These are phyloP conservation scores for Sporobolomyces phaffii DNA, from an alignment of 768 basidiomycete genomes.

Conservation along the genomic window DNA sequence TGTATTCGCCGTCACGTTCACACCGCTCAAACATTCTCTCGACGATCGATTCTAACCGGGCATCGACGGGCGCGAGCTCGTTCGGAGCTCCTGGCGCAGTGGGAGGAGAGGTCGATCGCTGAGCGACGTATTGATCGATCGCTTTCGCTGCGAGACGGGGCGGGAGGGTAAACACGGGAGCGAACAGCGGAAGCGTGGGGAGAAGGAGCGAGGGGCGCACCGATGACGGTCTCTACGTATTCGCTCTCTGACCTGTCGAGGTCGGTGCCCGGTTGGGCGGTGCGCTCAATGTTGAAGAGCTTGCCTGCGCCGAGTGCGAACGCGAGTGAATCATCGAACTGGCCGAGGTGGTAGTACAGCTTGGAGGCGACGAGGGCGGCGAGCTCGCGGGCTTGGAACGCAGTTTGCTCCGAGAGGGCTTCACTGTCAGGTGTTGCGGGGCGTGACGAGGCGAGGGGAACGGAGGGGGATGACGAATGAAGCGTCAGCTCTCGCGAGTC, in stretches of 20 bases:
- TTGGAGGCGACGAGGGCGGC: constrained; percentile 94
- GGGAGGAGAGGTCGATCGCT: constrained; percentile 49
- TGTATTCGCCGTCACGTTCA: constrained; percentile 80
- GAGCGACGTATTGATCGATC: constrained; percentile 83
- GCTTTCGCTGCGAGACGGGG: constrained; percentile 68
- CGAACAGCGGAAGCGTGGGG: background rate
- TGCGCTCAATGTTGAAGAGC: constrained; percentile 60
- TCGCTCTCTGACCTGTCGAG: constrained; percentile 54
- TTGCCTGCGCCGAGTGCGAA: constrained; percentile 86
- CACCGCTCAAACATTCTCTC: constrained; percentile 82
- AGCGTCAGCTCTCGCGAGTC: background rate
- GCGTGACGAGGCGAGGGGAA: constrained; percentile 17
- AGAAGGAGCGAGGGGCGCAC: constrained; percentile 54
- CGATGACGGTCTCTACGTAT: constrained; percentile 89
- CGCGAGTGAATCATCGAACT: constrained; percentile 88
- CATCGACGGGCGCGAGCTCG: constrained; percentile 63
- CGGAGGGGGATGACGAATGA: constrained; percentile 17
- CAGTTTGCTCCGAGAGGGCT: constrained; percentile 74
- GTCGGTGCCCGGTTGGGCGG: constrained; percentile 53
- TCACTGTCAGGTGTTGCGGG: constrained; percentile 58
- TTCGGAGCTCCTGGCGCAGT: constrained; percentile 35
- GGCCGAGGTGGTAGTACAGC: constrained; percentile 92
- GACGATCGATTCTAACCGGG: constrained; percentile 72
- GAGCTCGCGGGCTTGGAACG: constrained; percentile 68
- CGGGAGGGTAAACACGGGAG: background rate